Base-by-base conservation (phyloP, 176 grass and related monocot species). In the Saccharum spontaneum region DNA sequence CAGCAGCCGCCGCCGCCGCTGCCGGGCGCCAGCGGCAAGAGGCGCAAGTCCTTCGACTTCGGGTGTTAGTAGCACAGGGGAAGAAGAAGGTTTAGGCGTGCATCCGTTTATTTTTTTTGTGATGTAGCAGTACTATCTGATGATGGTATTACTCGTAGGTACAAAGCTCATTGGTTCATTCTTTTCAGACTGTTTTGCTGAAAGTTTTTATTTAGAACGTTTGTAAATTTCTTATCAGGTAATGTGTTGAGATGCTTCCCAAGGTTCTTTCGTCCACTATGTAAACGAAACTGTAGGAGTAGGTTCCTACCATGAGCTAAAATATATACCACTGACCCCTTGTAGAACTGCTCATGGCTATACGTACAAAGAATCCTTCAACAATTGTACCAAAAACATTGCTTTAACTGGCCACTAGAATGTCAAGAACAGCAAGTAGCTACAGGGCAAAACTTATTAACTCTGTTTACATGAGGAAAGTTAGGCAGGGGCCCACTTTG, bases 361-460 rank as follows among this genome's bases (percentile, higher is more conserved):
- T 12, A 34, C 11, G 18, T 7, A 2, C 43, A 49, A 49, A 18
- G 24, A 74, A 23, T 38, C 31, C 33, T 74, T 33, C 71, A 33
- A 14, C 16, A 84, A 28, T 45, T 76, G 23, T 40, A 55, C 43
- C 33, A 30, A 65, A 26, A 65, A 57, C 63, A 73, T 37, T 48
- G 65, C 52, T 52, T 86, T 48, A 16, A 69, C 79, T 75, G 1
- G 73, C n/a, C 34, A 68, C 84, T 61, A 40, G 0, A 66, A 14
- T 48, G 60, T 69, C 30, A 83, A 79, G 46, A 61, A 74, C 55
- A 83, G 34, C 45, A 74, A 79, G 80, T 80, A 75, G 69, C 49
- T 84, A 64, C 30, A 81, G 16, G 18, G n/a, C 40, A 81, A 87
- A 80, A 84, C 18, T 91, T 91, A 91, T 91, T 91, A 54, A 71